A percentile compares a stretch with the other conserved stretches of the same genome.
Evolutionary conservation across 345 rosid species (phyloP).

Genomic region (Eutrema japonicum): DNA sequence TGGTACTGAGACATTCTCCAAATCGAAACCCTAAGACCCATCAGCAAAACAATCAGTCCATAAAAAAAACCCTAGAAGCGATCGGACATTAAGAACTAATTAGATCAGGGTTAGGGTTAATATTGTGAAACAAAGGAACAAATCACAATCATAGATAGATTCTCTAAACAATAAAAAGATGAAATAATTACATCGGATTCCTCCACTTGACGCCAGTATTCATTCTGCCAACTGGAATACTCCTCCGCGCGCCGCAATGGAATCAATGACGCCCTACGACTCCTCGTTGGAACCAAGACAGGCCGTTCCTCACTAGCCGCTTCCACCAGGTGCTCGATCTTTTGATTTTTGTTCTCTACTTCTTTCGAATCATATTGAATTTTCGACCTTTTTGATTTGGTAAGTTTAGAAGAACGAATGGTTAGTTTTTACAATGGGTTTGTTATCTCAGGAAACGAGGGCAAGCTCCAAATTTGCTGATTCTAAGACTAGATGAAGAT

Average conservation of each 20-base stretch:
- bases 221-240: not conserved
- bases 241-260: constrained; percentile 45
- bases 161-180: not conserved
- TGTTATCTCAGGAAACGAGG: constrained; percentile 59
- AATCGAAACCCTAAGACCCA: constrained; percentile 12
- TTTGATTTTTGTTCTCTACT: not conserved
- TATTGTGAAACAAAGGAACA: not conserved
- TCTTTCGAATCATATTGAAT: not conserved
- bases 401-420: not conserved
- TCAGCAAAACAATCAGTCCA: not conserved
- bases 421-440: not conserved
- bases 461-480: constrained; percentile 64
- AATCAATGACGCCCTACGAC: constrained; percentile 64
- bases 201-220: not conserved
- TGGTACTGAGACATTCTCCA: not conserved
- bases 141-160: no score
- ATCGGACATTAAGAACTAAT: no score
- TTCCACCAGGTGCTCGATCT: constrained; percentile 63
- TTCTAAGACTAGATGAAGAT: constrained; percentile 26
- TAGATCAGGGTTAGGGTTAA: not conserved
- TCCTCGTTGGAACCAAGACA: constrained; percentile 91
- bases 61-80: not conserved
- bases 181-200: not conserved
- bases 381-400: constrained; percentile 17
- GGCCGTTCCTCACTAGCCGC: constrained; percentile 93